Evolutionary conservation across 1,139 yeast genomes (phyloP).

Genomic region (Saccharomycopsis hybrid): DNA sequence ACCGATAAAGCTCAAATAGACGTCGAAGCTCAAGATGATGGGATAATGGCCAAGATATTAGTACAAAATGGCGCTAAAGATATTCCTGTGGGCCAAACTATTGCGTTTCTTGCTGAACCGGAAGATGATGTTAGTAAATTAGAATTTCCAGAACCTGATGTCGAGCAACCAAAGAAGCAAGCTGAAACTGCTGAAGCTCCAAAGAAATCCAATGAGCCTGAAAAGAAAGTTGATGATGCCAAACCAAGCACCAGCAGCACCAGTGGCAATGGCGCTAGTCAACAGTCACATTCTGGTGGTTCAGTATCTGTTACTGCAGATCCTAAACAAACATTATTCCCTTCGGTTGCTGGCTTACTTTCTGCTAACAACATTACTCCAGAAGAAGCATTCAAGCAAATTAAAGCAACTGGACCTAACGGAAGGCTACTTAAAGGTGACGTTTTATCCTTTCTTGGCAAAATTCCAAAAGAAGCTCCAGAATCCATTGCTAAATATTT

Average conservation of each 20-base stretch:
- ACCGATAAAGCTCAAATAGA: constrained; percentile 92
- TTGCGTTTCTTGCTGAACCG: constrained; percentile 82
- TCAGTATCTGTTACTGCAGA: constrained; percentile 39
- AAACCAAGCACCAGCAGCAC: constrained; percentile 13
- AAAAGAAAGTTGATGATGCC: constrained; percentile 13
- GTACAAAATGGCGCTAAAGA: constrained; percentile 67
- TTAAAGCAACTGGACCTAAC: constrained; percentile 81
- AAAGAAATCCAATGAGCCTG: constrained; percentile 22
- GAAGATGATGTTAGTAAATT: constrained; percentile 71
- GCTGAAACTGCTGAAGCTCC: constrained; percentile 25
- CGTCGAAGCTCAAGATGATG: constrained; percentile 93
- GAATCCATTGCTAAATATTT: constrained; percentile 49
- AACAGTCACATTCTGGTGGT: not conserved
- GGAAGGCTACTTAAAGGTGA: constrained; percentile 90
- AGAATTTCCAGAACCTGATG: constrained; percentile 47
- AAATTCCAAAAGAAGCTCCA: constrained; percentile 52
- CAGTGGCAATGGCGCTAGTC: too few relatives aligned
- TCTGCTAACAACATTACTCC: constrained; percentile 53
- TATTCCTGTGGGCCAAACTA: constrained; percentile 80
- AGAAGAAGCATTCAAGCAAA: constrained; percentile 63
- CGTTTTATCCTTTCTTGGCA: constrained; percentile 75
- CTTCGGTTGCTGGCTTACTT: constrained; percentile 71
- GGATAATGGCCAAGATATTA: constrained; percentile 74
- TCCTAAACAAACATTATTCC: constrained; percentile 61
- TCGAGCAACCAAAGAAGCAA: constrained; percentile 25